Base-by-base conservation (phyloP, 2,329 filamentous ascomycete genomes). In the Penicillium frequentans region DNA sequence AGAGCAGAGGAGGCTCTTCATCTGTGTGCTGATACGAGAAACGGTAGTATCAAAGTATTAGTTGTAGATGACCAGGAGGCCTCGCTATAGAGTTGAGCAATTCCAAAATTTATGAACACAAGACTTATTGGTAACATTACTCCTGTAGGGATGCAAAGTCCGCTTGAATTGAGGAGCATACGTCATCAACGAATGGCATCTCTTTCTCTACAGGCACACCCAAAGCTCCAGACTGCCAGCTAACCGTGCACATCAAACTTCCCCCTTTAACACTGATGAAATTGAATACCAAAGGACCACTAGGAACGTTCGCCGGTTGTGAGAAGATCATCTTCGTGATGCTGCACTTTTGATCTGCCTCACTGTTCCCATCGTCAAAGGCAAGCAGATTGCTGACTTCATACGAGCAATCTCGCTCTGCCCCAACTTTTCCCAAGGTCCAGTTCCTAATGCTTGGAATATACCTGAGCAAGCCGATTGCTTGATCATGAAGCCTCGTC, bases 11-110 rank as follows among this genome's bases (percentile, higher is more conserved):
- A 88, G 27, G 87, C 84, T 0, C 69, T 87, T 56, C 74, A 82
- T 31, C 68, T 84, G 3, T 81, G 76, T 43, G 78, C 82, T 0
- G 82, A 87, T 67, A 61, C 79, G 19, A 75, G 69, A 2, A 81
- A 81, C 16, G 80, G 80, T 0, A 83, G 80, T 59, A 86, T 87
- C 63, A 87, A 87, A 67, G 81, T 87, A 3, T 81, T 86, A 56
- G 81, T 87, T 19, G 75, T 85, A 6, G 84, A 87, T 64, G 76
- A 82, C 33, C 68, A 75, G 2, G 68, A 72, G 2, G 62, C 58
- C 7, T 66, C 64, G 3, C 33, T 64, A 42, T 60, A 59, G 47
- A 59, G 31, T 10, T 21, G 21, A 10, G n/a, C 16, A 49, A 24
- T 24, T 35, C 19, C 47, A 35, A 37, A 19, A n/a, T 24, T 23